These are phyloP conservation scores for Macrocybe sp. DNA, from an alignment of 1,284 basidiomycete species.

Conservation along the genomic window DNA sequence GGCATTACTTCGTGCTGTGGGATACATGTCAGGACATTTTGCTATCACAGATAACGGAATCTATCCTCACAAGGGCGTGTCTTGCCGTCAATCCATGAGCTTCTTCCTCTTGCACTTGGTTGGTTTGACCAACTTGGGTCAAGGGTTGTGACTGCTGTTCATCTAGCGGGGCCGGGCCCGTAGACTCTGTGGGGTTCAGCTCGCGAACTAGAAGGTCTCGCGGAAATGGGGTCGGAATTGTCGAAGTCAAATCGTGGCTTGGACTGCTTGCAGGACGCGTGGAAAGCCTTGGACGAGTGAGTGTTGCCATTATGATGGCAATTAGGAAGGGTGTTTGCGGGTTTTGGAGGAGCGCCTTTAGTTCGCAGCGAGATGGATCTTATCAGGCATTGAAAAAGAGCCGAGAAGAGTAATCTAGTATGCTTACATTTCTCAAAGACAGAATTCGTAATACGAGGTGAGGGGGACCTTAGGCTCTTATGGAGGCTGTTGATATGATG, in stretches of 20 bases:
- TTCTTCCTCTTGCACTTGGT: too few relatives aligned
- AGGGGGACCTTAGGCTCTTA: too few relatives aligned
- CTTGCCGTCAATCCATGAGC: too few relatives aligned
- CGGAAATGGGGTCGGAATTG: conserved; percentile 27
- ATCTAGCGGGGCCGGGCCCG: too few relatives aligned
- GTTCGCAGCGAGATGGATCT: not conserved
- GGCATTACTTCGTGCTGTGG: conserved; percentile 56
- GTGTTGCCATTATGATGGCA: conserved; percentile 23
- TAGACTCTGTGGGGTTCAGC: not conserved
- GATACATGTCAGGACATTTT: too few relatives aligned
- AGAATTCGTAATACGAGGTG: too few relatives aligned
- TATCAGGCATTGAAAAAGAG: conserved; percentile 5
- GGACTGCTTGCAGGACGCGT: conserved; percentile 14
- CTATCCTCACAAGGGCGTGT: conserved; percentile 1
- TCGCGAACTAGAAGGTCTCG: conserved; percentile 15
- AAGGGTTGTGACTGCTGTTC: too few relatives aligned
- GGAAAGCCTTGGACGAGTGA: conserved; percentile 22
- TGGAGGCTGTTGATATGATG: too few relatives aligned
- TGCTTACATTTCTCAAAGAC: too few relatives aligned
- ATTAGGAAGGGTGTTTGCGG: not conserved
- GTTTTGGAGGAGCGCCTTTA: not conserved
- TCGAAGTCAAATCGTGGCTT: conserved; percentile 14
- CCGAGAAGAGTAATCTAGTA: not conserved
- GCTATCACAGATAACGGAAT: conserved; percentile 3
- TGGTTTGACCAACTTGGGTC: too few relatives aligned